Base-by-base conservation (phyloP, 805 yeast species). In the Saccharomycopsis lassenensis region DNA sequence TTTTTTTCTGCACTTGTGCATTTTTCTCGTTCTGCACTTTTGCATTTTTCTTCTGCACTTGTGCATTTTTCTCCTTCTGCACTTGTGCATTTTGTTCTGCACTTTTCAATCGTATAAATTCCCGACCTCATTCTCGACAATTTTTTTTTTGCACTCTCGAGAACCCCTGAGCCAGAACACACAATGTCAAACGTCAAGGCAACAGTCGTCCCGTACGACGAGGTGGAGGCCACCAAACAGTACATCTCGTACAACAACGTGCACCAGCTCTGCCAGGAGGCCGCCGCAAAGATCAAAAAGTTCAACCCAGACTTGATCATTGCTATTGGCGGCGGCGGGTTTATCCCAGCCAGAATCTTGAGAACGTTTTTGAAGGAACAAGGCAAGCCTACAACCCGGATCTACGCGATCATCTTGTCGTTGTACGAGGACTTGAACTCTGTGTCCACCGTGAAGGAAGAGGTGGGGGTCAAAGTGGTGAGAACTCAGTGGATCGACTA, bases 241-340 rank as follows among this genome's bases (percentile, higher is more conserved):
- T 81, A 77, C 63, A 79, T 81, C 49, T 76, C 85, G 37, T 81
- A 81, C 68, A 80, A 81, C 59, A 78, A 80, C 56, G 74, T 81
- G 20, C 93, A 81, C 55, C 82, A 80, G 57, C 60, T 77, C 47
- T 75, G 82, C 57, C 81, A 75, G 52, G 69, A 65, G 44, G 54
- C 67, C 11, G 77, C 86, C 11, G 73, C 66, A 38, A 70, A 67
- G 45, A 70, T 81, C 55, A 75, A 74, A 56, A 58, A 62, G 19
- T 78, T 84, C 64, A 74, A 83, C 49, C 94, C 95, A 26, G 94
- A 87, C 57, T 68, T 84, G 41, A 83, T 87, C 60, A 83, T 89
- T 45, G 96, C 97, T 48, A 85, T 89, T 52, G 98, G 94, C 52
- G 95, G 95, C 50, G 95, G 98, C 55, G 98, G 97, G 2, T 84